Conservation (phyloP, 2,329 filamentous ascomycete species). For the Fusarium sp. region DNA sequence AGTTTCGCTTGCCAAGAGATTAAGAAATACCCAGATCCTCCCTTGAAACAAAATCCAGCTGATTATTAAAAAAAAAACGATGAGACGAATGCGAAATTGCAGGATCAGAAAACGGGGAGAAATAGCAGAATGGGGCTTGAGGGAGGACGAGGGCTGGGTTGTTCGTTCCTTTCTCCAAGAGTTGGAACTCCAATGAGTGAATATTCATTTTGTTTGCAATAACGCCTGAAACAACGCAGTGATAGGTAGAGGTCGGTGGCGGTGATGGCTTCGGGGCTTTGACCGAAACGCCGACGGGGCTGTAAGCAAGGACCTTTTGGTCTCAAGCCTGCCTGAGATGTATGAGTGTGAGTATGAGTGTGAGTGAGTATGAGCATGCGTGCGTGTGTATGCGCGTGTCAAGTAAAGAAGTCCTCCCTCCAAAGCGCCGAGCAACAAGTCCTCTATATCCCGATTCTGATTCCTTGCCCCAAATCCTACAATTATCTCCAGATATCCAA, state of each 20-base stretch:
- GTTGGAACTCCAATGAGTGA: slow-evolving; percentile 4
- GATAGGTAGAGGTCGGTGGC: slow-evolving; percentile 4
- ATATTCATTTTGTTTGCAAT: slow-evolving; percentile 16
- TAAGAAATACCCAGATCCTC: slow-evolving; percentile 1
- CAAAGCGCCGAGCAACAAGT: slow-evolving; percentile 42
- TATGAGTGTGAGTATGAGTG: slow-evolving; percentile 1
- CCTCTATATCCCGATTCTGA: slow-evolving; percentile 40
- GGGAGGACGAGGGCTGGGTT: not conserved
- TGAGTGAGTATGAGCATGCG: not conserved
- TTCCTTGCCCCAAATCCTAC: slow-evolving; percentile 34
- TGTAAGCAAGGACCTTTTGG: slow-evolving; percentile 5
- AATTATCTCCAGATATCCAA: slow-evolving; percentile 28
- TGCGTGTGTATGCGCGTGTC: slow-evolving; percentile 2
- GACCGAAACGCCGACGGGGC: slow-evolving; percentile 13
- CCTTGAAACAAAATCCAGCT: not conserved
- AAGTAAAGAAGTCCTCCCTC: slow-evolving; percentile 25
- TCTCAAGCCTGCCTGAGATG: slow-evolving; percentile 2
- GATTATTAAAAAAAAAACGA: not conserved
- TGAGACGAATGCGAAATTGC: not conserved
- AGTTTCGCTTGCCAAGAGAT: slow-evolving; percentile 20
- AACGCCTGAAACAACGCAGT: slow-evolving; percentile 20
- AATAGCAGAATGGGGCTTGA: slow-evolving; percentile 4
- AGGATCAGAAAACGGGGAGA: not conserved
- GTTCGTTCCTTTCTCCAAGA: slow-evolving; percentile 1
- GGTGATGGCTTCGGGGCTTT: slow-evolving; percentile 1